These are phyloP conservation scores for Areca catechu DNA, from an alignment of 176 grass and related monocot genomes.

Conservation along the genomic window DNA sequence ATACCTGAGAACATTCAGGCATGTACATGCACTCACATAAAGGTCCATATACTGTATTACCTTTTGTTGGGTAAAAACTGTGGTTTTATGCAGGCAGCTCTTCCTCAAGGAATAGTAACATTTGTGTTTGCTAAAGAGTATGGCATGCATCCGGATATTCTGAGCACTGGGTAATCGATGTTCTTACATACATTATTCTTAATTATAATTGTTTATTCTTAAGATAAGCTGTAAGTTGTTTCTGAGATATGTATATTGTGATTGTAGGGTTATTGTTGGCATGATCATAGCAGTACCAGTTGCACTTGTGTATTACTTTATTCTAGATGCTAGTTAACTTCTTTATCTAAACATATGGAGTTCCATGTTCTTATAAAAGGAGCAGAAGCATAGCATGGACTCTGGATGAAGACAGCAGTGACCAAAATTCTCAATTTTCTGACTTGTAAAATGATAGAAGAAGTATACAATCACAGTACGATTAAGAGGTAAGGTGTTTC, in stretches of 20 bases:
- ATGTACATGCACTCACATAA: no score
- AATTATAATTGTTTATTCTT: conserved; percentile 1
- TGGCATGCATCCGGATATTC: conserved; percentile 62
- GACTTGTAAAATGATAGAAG: no score
- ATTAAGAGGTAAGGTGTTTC: no score
- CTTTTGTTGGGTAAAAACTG: no score
- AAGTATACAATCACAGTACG: no score
- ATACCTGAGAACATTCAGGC: no score
- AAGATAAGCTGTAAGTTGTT: conserved; percentile 7
- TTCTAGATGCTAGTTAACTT: conserved; percentile 33
- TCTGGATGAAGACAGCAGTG: no score
- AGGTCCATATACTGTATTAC: no score
- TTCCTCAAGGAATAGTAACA: conserved; percentile 91
- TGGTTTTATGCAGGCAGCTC: conserved; percentile 47
- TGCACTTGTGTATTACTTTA: conserved; percentile 64
- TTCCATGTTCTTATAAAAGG: no score
- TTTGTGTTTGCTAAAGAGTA: conserved; percentile 93
- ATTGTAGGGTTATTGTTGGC: conserved; percentile 63
- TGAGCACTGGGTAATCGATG: conserved; percentile 69
- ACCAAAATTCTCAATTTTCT: no score
- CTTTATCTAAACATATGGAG: no score
- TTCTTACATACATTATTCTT: neutral
- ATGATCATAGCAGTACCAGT: conserved; percentile 78
- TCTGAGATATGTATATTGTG: neutral
- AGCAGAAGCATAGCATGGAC: no score